Evolutionary conservation across 805 yeast species (phyloP), one percentile per base, ranked within the genome.

Genomic region (Phaffomyces thermotolerans): DNA sequence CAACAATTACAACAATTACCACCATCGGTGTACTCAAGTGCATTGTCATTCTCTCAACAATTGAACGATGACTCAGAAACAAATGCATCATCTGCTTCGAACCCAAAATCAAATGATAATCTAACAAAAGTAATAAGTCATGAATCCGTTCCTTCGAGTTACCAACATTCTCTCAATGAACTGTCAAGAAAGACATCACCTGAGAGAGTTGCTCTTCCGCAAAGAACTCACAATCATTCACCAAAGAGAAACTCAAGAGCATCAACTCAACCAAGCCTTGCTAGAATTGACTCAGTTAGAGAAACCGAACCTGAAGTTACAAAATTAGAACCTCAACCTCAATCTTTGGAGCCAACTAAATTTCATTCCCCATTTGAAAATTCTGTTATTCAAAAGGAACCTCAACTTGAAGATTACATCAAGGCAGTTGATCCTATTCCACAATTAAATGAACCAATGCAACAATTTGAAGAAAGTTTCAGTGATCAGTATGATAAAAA

Each of bases 241-340:
- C 33, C 39, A 37, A 37, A 37, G 24, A 37, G 39, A 37, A 37
- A 37, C 15, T 37, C 39, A 15, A 32, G 31, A 39, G 10, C 24
- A 7, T 39, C 41, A 22, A 13, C 33, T 6, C 41, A 39, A 25
- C 36, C 22, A 33, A 39, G 36, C 33, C 25, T 24, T 8, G 35
- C 22, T 9, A 20, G 29, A 31, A 38, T 38, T 22, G 18, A 23
- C n/a, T 38, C 40, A 38, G 13, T 31, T 27, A 12, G 22, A 22
- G 40, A 38, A 27, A 5, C 6, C 12, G 24, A 25, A 6, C 30
- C 14, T 14, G n/a, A 8, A 7, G 9, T 10, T 9, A 6, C 29
- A 8, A 10, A 10, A 27, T 27, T 27, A 9, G 10, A 27, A 2
- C 29, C 29, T 10, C 29, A 27, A 10, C 13, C 14, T n/a, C 13